A percentile compares a stretch with the other conserved stretches of the same genome.
These are phyloP conservation scores for Populus ilicifolia DNA, from an alignment of 345 rosid genomes.

Conservation along the genomic window DNA sequence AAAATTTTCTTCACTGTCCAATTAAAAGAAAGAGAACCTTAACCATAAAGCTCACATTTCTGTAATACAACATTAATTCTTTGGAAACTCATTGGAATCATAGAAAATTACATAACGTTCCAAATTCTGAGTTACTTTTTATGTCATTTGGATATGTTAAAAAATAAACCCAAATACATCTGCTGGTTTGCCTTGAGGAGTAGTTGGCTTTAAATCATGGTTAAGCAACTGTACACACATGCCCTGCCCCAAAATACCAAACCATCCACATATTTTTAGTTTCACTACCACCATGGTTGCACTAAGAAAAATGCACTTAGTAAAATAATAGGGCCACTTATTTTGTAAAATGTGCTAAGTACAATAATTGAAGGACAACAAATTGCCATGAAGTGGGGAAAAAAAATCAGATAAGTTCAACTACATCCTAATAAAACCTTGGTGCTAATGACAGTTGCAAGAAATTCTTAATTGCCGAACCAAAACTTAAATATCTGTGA, in stretches of 20 bases:
- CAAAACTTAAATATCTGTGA: background rate
- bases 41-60: too few relatives aligned
- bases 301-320: background rate
- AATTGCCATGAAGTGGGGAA: background rate
- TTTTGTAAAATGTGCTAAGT: background rate
- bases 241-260: background rate
- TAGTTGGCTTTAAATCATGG: too few relatives aligned
- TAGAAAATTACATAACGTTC: too few relatives aligned
- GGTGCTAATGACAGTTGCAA: background rate
- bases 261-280: background rate
- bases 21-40: background rate
- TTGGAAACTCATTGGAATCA: too few relatives aligned
- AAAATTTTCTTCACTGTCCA: background rate
- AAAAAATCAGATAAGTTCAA: background rate
- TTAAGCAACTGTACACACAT: background rate
- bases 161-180: too few relatives aligned
- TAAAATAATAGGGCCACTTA: background rate
- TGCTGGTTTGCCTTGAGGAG: too few relatives aligned
- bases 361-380: background rate
- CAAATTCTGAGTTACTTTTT: too few relatives aligned
- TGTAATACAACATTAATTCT: too few relatives aligned
- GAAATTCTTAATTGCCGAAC: background rate
- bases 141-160: too few relatives aligned
- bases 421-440: background rate
- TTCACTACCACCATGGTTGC: background rate